Evolutionary conservation across 2,329 filamentous ascomycete genomes (phyloP), one percentile per base, ranked within the genome.

Genomic region (Coniochaeta hoffmannii): DNA sequence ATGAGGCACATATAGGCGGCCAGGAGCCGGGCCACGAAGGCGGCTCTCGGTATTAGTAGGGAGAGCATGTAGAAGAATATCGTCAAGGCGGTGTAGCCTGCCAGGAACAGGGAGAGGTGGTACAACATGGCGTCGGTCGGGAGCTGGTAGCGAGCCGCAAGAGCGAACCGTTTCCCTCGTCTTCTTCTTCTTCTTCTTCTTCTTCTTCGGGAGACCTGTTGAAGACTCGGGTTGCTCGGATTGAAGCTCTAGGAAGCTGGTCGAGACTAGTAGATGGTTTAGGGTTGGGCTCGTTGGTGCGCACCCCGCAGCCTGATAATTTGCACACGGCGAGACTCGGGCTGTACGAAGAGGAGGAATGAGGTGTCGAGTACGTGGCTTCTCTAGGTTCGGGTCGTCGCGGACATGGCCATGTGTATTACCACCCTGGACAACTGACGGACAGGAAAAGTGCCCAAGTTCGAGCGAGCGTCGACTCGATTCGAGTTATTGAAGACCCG

Each of bases 11-110:
- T 73, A 69, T 89, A 90, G 50, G 80, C 77, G 62, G 83, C 83
- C 61, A 90, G 76, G 53, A 78, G 73, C 67, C 89, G 88, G 62
- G 87, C 88, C 63, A 78, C 79, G 73, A 90, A 93, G 67, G 78
- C 81, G 53, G 82, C 80, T 58, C 78, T 76, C 59, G 83, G 80
- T 44, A 82, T 64, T 62, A 80, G 71, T 62, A 79, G 69, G 57
- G 84, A 85, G 58, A 87, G 69, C 70, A 83, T 72, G 73, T 85
- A 88, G 76, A 89, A 78, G 66, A 71, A 68, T 62, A 79, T 44
- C 57, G 74, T 76, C 60, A 83, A 70, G 68, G 69, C 75, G 61
- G 70, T 62, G 67, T 83, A 85, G 63, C 74, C 77, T 58, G 69
- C 69, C 59, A 78, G 63, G 67, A 80, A 78, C 68, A 79, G 78